Evolutionary conservation across 345 rosid genomes (phyloP), one percentile per base, ranked within the genome.

Genomic region (Bruguiera parviflora): DNA sequence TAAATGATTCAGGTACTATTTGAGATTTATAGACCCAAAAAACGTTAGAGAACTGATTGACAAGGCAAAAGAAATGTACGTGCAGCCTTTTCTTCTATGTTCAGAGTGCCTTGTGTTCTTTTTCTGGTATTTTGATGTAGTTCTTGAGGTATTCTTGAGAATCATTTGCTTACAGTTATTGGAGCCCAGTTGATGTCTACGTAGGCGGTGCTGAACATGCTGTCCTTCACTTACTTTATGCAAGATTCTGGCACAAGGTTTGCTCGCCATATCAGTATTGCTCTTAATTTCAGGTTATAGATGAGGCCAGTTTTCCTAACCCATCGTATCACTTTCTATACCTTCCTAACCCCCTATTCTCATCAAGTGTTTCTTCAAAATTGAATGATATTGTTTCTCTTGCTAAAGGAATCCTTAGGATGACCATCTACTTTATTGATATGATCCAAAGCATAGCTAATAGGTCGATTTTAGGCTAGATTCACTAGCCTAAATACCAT

Each of bases 231-330:
- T 85, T 90, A 64, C 80, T 93, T 68, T 93, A 93, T 70, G 75
- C 97, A 35, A 89, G 98, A 81, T 93, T 93, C 86, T 93, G 97
- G 98, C 98, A 93, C 86, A 93, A 91, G 95, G 98, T 93, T 66
- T 19, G 72, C 62, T 39, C 53, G 39, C 61, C 28, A 33, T 43
- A 61, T 28, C 57, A 47, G 19, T 67, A 3, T 27, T 49, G 20
- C 61, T 67, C 53, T 20, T 24, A 28, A 21, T 58, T 46, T 62
- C 51, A 18, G 49, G 32, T 31, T 11, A 55, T 56, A 22, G 35
- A 19, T 25, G 60, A 39, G 53, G 27, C 46, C 31, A 13, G 37
- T 24, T 9, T 33, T 31, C 53, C 53, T 19, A 11, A 33, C 16
- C 25, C 28, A 57, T 19, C 27, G 55, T 24, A n/a, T 24, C 71